Evolutionary conservation across 108 stramenopile genomes (phyloP), one percentile per base, ranked within the genome.

Genomic region (Cyclotella cryptica): DNA sequence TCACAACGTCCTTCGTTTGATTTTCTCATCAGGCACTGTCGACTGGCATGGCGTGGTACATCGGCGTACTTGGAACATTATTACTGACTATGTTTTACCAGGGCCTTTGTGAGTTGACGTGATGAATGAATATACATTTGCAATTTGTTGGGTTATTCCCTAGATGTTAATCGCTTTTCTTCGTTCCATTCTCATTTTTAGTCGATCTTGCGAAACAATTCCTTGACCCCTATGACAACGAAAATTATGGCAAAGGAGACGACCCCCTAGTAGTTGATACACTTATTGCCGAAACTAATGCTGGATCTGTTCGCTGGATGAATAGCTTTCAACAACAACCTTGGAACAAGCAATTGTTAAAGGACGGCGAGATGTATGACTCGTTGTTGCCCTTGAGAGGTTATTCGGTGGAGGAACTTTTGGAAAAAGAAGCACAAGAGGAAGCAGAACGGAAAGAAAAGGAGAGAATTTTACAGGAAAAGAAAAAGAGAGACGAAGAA

Each of bases 151-250:
- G n/a, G n/a, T 26, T 22, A 22, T 22, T 1, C 9, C 6, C 15
- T 49, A 1, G 47, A 7, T 24, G 24, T 57, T 19, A 22, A n/a
- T 57, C 24, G 3, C 15, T 49, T 49, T 9, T 49, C 47, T 49
- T 49, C 9, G n/a, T 49, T 49, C 9, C n/a, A 3, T 49, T 17
- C 2, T n/a, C 18, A 9, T 5, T 35, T 49, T n/a, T 3, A 57
- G 55, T 96, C 79, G 94, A 96, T 90, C 83, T 97, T 2, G 90
- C 96, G 26, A 97, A 97, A 71, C 93, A 92, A 71, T 96, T 97
- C 71, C 72, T 97, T 55, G 96, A 97, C 84, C 96, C 96, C 14
- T 96, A 93, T 72, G 92, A 95, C 72, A 97, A 97, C 79, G 94
- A 97, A 59, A 92, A 86, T 71, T 96, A 93, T 64, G 95, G 95